Base-by-base conservation (phyloP, 257 asterid species). In the Osmanthus fragrans region DNA sequence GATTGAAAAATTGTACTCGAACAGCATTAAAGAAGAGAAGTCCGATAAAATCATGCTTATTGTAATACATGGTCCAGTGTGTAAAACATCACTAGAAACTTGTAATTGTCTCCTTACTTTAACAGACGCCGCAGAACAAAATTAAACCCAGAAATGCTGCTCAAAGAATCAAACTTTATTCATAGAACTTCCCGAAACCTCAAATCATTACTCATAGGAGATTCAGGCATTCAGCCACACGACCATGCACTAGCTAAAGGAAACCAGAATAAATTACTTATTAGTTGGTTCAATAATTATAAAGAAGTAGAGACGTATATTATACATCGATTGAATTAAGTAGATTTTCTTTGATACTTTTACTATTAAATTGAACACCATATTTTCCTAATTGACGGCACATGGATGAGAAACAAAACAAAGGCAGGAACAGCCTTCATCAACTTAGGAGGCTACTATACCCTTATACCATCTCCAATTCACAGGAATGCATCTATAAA, bases 341-440 rank as follows among this genome's bases (percentile, higher is more conserved):
- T 7, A 37, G 42, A 68, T 60, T 77, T 72, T 83, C 78, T 77
- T 76, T 23, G 68, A 80, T 47, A 81, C 83, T 47, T 58, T 36
- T 65, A 8, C 6, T 33, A 16, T 71, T 27, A 71, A 3, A 18
- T 63, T 42, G 30, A 45, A 80, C 74, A 65, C 75, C 67, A 42
- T 37, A 73, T 30, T 67, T 70, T 73, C 65, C 76, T 74, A 77
- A 73, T 60, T 30, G 54, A 64, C 33, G 66, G 16, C 34, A 71
- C 64, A 16, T 78, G 83, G 86, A 79, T 66, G 83, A 87, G 82
- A 74, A 72, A 82, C 86, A 83, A 83, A 85, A 82, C 84, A 78
- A 87, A 80, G 85, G 80, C 68, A 63, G 16, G 80, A 72, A 75
- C 65, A 80, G 83, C 87, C 84, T 15, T 12, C 18, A 42, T 27